Evolutionary conservation across 768 basidiomycete species (phyloP).

Genomic region (Lyophyllum atratum): DNA sequence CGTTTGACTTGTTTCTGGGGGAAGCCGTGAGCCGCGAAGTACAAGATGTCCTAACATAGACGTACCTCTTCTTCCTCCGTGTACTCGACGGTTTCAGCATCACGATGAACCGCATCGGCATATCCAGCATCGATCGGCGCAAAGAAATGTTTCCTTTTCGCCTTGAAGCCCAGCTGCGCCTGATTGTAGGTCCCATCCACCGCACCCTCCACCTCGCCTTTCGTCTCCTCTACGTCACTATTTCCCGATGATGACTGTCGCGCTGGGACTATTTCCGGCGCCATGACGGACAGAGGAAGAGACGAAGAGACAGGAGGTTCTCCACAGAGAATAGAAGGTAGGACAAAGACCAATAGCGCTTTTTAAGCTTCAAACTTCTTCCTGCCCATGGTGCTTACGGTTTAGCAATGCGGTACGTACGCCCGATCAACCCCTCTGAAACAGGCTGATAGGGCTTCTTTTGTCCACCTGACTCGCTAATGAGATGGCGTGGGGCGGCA

Average conservation of each 20-base stretch:
- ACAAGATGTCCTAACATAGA: not conserved
- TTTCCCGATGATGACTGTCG: not conserved
- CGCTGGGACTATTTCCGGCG: not conserved
- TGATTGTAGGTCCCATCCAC: conserved; percentile 45
- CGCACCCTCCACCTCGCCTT: conserved; percentile 20
- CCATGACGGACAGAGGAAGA: not conserved
- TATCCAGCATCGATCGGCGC: conserved; percentile 43
- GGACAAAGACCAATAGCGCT: not conserved
- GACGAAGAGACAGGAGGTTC: not conserved
- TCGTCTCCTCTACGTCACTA: conserved; percentile 9
- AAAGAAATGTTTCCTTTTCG: conserved; percentile 49
- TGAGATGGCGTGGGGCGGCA: not conserved
- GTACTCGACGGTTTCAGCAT: conserved; percentile 50
- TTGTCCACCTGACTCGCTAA: not conserved
- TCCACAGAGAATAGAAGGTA: conserved; percentile 10
- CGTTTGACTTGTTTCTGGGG: conserved; percentile 42
- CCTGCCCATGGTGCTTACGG: too few species aligned
- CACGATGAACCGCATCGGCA: conserved; percentile 52
- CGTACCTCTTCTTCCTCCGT: conserved; percentile 51
- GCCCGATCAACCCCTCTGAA: not conserved
- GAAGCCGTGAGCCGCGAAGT: not conserved
- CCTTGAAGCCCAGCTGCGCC: conserved; percentile 35
- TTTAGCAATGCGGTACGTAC: not conserved
- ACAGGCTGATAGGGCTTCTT: not conserved
- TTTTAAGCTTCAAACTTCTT: not conserved